Evolutionary conservation across 805 yeast species (phyloP).

Genomic region (Isabelozyma pseudorhagii): DNA sequence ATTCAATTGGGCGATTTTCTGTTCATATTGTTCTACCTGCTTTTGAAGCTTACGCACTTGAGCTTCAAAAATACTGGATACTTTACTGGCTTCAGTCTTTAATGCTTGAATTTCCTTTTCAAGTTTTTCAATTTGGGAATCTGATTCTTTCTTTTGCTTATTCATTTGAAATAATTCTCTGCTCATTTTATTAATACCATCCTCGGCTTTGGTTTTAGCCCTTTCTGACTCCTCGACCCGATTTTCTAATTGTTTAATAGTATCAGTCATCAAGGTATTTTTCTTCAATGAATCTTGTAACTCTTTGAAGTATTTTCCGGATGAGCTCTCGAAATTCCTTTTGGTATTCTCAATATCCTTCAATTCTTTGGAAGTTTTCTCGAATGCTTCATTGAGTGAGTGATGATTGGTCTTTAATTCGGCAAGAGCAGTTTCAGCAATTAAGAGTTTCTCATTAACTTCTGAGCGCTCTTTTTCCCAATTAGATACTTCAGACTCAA

Average conservation of each 20-base stretch:
- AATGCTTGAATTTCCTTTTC: slow-evolving; percentile 38
- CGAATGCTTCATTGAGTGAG: slow-evolving; percentile 15
- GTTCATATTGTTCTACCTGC: slow-evolving; percentile 21
- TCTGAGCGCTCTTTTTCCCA: slow-evolving; percentile 11
- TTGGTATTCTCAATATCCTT: slow-evolving; percentile 27
- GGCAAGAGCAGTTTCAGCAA: slow-evolving; percentile 11
- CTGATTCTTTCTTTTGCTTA: slow-evolving; percentile 53
- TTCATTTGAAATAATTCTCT: slow-evolving; percentile 70
- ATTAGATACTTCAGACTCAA: slow-evolving; percentile 14
- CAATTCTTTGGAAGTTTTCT: slow-evolving; percentile 16
- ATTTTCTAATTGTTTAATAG: slow-evolving; percentile 22
- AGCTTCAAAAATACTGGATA: slow-evolving; percentile 16
- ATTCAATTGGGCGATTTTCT: slow-evolving; percentile 18
- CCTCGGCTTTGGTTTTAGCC: slow-evolving; percentile 67
- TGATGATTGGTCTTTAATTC: slow-evolving; percentile 17
- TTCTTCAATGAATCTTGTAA: slow-evolving; percentile 28
- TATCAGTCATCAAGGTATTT: slow-evolving; percentile 18
- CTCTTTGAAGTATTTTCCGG: slow-evolving; percentile 26
- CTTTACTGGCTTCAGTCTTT: slow-evolving; percentile 32
- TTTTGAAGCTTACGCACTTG: slow-evolving; percentile 16
- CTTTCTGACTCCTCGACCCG: slow-evolving; percentile 31
- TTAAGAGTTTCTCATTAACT: slow-evolving; percentile 9
- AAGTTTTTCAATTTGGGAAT: slow-evolving; percentile 36
- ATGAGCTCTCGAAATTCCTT: slow-evolving; percentile 23
- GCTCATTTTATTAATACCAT: slow-evolving; percentile 87